phyloP scores from a whole-genome alignment of 495 filamentous ascomycete species.

The Trichoderma parareesei region DNA sequence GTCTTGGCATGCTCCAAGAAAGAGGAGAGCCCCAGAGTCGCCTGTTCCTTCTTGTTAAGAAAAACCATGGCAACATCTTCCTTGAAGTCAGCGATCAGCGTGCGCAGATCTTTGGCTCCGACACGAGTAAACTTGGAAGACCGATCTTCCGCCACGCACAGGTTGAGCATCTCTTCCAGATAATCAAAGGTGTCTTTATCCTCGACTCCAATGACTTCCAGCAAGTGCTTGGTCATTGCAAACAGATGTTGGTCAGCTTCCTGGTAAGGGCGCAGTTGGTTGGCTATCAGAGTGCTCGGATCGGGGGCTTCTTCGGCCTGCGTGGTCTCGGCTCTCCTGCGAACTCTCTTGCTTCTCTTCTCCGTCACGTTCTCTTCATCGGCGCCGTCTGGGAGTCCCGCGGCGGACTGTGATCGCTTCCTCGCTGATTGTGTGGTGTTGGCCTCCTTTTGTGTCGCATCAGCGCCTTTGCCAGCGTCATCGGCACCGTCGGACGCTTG shows the following conservation, averaged over 20 bases:
- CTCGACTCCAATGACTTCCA: conserved; percentile 58
- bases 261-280: conserved; percentile 57
- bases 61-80: conserved; percentile 34
- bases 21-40: conserved; percentile 48
- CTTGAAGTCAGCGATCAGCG: conserved; percentile 33
- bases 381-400: conserved; percentile 45
- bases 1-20: conserved; percentile 75
- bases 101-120: conserved; percentile 33
- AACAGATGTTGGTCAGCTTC: conserved; percentile 73
- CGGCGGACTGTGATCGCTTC: conserved; percentile 52
- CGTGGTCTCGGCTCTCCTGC: conserved; percentile 57
- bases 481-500: conserved; percentile 9
- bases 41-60: conserved; percentile 32
- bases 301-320: conserved; percentile 64
- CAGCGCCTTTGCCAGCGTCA: conserved; percentile 7
- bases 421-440: conserved; percentile 2
- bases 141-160: conserved; percentile 36
- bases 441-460: background rate
- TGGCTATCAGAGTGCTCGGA: conserved; percentile 60
- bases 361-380: conserved; percentile 55
- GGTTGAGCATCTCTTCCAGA: conserved; percentile 46
- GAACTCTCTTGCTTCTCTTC: conserved; percentile 74
- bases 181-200: conserved; percentile 41
- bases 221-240: conserved; percentile 53
- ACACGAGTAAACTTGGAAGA: conserved; percentile 31